Evolutionary conservation across 2,329 filamentous ascomycete genomes (phyloP).

Genomic region (Aureobasidium leucospermi): DNA sequence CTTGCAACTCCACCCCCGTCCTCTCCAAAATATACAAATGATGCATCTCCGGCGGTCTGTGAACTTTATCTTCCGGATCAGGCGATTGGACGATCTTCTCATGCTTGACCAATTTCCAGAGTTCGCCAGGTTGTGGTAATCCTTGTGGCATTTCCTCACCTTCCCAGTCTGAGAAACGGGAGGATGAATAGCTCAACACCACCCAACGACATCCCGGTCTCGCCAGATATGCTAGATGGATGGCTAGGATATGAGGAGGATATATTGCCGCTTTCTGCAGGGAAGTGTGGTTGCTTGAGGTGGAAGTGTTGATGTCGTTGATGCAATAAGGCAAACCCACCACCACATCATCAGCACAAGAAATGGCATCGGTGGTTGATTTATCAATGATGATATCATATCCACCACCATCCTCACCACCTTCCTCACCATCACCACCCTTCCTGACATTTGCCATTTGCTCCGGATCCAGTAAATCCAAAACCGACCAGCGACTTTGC

Average conservation of each 20-base stretch:
- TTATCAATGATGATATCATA: slow-evolving; percentile 4
- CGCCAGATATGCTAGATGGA: neutral
- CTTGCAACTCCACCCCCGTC: neutral
- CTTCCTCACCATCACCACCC: neutral
- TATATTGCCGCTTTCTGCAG: neutral
- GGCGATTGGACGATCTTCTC: neutral
- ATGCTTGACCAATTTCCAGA: neutral
- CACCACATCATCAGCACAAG: neutral
- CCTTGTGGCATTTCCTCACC: neutral
- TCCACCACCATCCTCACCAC: neutral
- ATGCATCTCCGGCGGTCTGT: neutral
- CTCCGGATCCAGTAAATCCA: neutral
- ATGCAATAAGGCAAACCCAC: neutral
- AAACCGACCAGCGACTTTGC: neutral
- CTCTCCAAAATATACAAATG: neutral
- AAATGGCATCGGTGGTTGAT: slow-evolving; percentile 1
- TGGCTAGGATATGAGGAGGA: neutral
- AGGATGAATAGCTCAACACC: neutral
- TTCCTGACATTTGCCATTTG: neutral
- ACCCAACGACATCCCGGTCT: neutral
- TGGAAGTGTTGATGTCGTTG: neutral
- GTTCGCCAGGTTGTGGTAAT: neutral
- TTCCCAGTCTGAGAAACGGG: neutral
- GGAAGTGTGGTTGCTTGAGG: too few relatives aligned
- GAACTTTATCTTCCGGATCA: neutral